phyloP scores from a whole-genome alignment of 345 rosid genomes.

The Citrus reticulata region DNA sequence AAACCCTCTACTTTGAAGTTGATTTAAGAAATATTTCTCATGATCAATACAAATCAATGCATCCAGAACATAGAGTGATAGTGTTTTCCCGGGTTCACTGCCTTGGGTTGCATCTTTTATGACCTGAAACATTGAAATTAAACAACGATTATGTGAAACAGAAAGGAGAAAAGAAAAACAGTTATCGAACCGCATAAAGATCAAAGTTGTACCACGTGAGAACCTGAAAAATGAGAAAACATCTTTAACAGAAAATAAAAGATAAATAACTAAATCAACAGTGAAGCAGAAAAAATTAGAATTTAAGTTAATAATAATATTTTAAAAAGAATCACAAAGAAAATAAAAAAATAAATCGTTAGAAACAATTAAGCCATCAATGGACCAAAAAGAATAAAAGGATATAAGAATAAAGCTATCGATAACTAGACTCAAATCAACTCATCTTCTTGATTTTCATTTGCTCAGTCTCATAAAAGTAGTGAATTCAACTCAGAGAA shows the following conservation, averaged over 20 bases:
- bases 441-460: background rate
- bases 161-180: background rate
- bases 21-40: slow-evolving; percentile 80
- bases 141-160: slow-evolving; percentile 1
- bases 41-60: slow-evolving; percentile 79
- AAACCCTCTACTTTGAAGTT: slow-evolving; percentile 94
- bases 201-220: background rate
- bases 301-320: background rate
- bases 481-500: background rate
- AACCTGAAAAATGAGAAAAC: background rate
- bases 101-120: slow-evolving; percentile 86
- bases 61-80: slow-evolving; percentile 86
- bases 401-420: background rate
- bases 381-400: background rate
- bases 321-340: background rate
- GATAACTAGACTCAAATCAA: background rate
- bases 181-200: background rate
- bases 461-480: background rate
- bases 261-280: too few relatives aligned
- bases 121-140: slow-evolving; percentile 44
- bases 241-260: background rate
- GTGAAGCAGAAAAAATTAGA: background rate
- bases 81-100: slow-evolving; percentile 87
- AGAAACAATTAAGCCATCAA: background rate
- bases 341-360: background rate